These are phyloP conservation scores for Heterococcus sp. DNA, from an alignment of 108 stramenopile genomes.

Conservation along the genomic window DNA sequence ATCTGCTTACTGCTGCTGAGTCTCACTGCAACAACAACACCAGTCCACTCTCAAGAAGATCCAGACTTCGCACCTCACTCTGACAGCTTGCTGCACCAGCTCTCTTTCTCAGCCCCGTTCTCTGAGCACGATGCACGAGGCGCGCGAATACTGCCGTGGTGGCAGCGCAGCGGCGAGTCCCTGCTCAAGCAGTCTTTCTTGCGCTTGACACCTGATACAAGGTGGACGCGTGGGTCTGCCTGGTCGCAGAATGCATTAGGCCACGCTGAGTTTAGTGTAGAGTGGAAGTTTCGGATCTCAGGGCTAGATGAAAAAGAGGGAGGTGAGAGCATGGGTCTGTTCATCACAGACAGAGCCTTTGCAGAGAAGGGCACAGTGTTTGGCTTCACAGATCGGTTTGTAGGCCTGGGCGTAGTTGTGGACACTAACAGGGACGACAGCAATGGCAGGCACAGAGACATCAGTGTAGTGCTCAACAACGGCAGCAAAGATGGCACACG, in stretches of 20 bases:
- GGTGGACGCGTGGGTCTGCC: neutral
- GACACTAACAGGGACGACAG: conserved; percentile 8
- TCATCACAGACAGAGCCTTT: neutral
- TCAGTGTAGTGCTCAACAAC: conserved; percentile 23
- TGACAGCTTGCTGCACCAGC: neutral
- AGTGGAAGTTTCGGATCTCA: conserved; percentile 30
- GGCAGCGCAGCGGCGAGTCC: neutral
- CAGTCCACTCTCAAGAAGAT: neutral
- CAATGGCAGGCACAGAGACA: conserved; percentile 14
- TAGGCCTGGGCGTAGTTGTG: conserved; percentile 8
- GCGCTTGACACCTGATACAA: neutral
- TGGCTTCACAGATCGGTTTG: neutral
- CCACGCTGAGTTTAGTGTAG: neutral
- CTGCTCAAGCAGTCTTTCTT: neutral
- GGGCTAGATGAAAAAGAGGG: neutral
- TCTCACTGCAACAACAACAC: neutral
- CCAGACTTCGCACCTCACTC: neutral
- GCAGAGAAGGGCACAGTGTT: neutral
- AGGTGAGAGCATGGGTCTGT: neutral
- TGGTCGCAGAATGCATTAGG: neutral
- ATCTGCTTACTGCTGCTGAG: neutral
- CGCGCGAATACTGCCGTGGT: neutral
- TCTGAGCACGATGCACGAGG: neutral
- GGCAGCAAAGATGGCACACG: conserved; percentile 2
- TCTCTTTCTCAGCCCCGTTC: neutral